Evolutionary conservation across 1,284 basidiomycete genomes (phyloP), one percentile per base, ranked within the genome.

Genomic region (Sporisorium exsertum): DNA sequence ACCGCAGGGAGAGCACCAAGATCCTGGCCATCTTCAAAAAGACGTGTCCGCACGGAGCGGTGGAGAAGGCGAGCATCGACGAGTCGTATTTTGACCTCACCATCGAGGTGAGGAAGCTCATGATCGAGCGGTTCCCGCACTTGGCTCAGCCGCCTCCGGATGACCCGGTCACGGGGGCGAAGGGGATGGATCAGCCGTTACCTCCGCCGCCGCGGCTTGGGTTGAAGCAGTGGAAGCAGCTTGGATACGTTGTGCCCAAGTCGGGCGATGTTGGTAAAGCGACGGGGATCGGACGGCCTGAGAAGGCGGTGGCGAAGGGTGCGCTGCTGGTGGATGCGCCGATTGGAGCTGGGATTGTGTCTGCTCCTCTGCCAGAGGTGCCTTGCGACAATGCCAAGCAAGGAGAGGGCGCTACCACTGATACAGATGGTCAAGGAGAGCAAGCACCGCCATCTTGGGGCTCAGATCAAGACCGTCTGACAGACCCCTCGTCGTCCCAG

Each of bases 1-100:
- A 99, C 86, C 89, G 96, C 18, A 89, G 93, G 58, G 96, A 99
- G 87, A 94, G 92, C 78, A 88, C 90, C 71, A 97, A 95, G 87
- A 93, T 98, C 72, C 89, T 95, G n/a, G 89, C 89, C 10, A 88
- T 94, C 78, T 95, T 97, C 85, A 92, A 92, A 80, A 91, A 93
- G 64, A 88, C 89, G 60, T 88, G 94, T 35, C 91, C 93, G 0
- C 77, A 82, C 13, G 90, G 88, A 5, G 91, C 93, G 7, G 81
- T 84, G 37, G 84, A 88, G 60, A 88, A 90, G 78, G 89, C 89
- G 24, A 90, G 89, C 1, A 90, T 90, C 57, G 89, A 90, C 81
- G 92, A 85, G 60, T 77, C 73, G 37, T 85, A 82, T 56, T 85
- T 84, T 53, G 84, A 85, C 42, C 61, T 85, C 8, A 84, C 84